A percentile compares a stretch with the other conserved stretches of the same genome.
phyloP scores from a whole-genome alignment of 2,329 filamentous ascomycete genomes.

The Colletotrichum noveboracense region DNA sequence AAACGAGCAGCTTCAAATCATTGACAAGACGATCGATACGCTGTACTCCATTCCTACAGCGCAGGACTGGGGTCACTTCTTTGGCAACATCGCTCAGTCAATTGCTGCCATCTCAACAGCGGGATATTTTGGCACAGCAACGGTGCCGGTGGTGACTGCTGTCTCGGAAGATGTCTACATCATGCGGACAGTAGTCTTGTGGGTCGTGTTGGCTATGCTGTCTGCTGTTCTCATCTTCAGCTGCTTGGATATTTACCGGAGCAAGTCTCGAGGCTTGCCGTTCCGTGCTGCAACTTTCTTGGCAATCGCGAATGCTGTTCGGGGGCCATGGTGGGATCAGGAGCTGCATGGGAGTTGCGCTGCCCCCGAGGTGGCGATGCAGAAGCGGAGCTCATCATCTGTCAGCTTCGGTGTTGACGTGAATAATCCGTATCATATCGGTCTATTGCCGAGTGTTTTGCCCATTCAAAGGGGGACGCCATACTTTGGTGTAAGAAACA shows the following conservation, averaged over 20 bases:
- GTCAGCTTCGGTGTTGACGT: not conserved
- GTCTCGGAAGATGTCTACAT: not conserved
- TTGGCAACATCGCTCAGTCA: not conserved
- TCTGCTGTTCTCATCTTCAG: not conserved
- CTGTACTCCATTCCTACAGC: not conserved
- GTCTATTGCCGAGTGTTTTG: not conserved
- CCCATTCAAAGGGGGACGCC: not conserved
- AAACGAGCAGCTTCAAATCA: not conserved
- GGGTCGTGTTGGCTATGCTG: not conserved
- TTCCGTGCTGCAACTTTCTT: not conserved
- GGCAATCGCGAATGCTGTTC: not conserved
- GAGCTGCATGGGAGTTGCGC: slow-evolving; percentile 1
- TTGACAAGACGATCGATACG: not conserved
- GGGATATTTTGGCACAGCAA: not conserved
- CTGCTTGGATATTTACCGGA: not conserved
- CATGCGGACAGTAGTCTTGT: not conserved
- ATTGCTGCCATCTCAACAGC: not conserved
- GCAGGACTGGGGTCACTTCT: not conserved
- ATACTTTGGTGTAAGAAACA: not conserved
- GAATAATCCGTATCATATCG: not conserved
- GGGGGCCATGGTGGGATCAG: slow-evolving; percentile 5
- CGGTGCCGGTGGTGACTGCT: not conserved
- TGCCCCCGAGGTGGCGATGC: not conserved
- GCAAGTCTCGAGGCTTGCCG: not conserved
- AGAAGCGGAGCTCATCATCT: not conserved